phyloP scores from a whole-genome alignment of 164 flowering plant genomes.

The Annona cherimola region DNA sequence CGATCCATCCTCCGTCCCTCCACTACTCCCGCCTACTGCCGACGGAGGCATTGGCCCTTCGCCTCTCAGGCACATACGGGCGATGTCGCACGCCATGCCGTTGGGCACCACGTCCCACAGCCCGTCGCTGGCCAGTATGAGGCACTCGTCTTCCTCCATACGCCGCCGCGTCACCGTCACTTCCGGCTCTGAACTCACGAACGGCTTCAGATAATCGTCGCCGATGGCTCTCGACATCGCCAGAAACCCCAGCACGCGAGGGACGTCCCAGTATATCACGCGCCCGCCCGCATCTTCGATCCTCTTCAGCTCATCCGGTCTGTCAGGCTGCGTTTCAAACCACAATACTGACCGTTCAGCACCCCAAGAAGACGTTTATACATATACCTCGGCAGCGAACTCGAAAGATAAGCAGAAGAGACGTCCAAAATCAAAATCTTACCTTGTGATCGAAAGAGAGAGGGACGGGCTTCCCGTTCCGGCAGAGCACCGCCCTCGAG shows the following conservation, averaged over 20 bases:
- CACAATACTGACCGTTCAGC: not conserved
- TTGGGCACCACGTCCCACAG: constrained; percentile 73
- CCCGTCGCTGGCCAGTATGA: constrained; percentile 73
- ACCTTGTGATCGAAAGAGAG: constrained; percentile 68
- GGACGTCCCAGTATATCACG: constrained; percentile 77
- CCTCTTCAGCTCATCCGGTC: constrained; percentile 70
- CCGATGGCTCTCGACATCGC: constrained; percentile 92
- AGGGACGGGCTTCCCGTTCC: constrained; percentile 52
- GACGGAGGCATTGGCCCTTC: constrained; percentile 24
- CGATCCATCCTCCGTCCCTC: constrained; percentile 29
- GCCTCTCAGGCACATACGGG: constrained; percentile 57
- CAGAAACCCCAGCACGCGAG: constrained; percentile 74
- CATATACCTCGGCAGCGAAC: not conserved
- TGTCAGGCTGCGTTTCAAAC: constrained; percentile 53
- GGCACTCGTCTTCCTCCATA: constrained; percentile 51
- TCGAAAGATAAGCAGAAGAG: too few species aligned
- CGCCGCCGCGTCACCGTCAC: constrained; percentile 42
- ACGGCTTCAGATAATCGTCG: constrained; percentile 63
- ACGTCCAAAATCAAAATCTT: not conserved
- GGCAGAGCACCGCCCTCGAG: constrained; percentile 74
- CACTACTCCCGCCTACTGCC: not conserved
- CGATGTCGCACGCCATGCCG: constrained; percentile 57
- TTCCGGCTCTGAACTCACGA: constrained; percentile 57
- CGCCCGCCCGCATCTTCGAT: constrained; percentile 76
- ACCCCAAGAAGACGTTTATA: not conserved